Conservation (phyloP, 1,139 yeast species). For the Candida labiduridarum region DNA sequence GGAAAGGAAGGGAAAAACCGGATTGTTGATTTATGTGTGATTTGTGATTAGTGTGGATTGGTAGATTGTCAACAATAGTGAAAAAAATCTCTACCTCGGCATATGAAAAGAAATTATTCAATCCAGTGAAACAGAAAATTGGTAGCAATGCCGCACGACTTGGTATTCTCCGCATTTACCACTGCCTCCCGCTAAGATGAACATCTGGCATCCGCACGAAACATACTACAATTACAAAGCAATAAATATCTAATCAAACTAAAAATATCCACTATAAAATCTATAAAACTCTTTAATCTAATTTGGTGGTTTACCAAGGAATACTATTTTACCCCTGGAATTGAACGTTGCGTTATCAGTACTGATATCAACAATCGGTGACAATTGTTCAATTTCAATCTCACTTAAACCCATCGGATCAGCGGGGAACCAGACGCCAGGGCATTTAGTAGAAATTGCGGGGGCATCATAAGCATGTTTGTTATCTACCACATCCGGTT, state of each 20-base stretch:
- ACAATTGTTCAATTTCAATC: constrained; percentile 53
- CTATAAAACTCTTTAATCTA: constrained; percentile 9
- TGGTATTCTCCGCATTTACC: not conserved
- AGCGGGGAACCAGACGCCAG: constrained; percentile 83
- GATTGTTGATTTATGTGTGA: too few relatives aligned
- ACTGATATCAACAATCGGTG: constrained; percentile 48
- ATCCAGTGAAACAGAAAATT: not conserved
- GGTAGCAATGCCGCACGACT: not conserved
- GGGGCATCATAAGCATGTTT: constrained; percentile 68
- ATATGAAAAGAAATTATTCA: not conserved
- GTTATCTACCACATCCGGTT: constrained; percentile 31
- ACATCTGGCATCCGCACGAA: too few relatives aligned
- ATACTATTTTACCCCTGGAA: constrained; percentile 57
- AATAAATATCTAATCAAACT: not conserved
- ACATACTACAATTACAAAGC: too few relatives aligned
- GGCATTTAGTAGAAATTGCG: constrained; percentile 63
- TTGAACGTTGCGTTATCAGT: constrained; percentile 69
- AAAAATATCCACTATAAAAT: not conserved
- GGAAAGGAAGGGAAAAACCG: constrained; percentile 22
- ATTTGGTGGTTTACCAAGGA: constrained; percentile 63
- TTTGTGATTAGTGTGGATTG: not conserved
- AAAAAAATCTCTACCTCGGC: constrained; percentile 1
- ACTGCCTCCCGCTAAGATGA: too few relatives aligned
- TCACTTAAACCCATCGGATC: constrained; percentile 83
- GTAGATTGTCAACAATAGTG: too few relatives aligned